Base-by-base conservation (phyloP, 108 stramenopile species). In the Stephanodiscus minutulus region DNA sequence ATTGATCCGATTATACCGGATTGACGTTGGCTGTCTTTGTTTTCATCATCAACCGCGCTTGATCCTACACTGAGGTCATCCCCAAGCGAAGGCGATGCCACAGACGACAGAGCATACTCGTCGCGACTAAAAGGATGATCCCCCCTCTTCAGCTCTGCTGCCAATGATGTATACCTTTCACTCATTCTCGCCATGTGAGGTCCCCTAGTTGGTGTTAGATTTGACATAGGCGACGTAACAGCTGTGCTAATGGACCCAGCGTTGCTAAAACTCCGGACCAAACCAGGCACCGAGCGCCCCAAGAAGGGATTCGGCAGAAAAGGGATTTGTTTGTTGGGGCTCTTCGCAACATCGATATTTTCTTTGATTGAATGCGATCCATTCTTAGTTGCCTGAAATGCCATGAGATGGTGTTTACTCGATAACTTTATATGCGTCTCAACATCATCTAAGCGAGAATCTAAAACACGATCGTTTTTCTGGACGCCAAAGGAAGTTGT, bases 1-100 rank as follows among this genome's bases (percentile, higher is more conserved):
- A 93, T 65, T n/a, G 92, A 86, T n/a, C 85, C 82, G 69, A 88
- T 88, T 35, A 90, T 57, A 13, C 82, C 66, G 10, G 70, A 64
- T 48, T 84, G 41, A 17, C 65, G 70, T 56, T 64, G 61, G 3
- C 59, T 25, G 17, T 55, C 35, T 39, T 62, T 58, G 53, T 50
- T 49, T 39, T 74, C 58, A 13, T 64, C 48, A 28, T 53, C 73
- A 70, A 50, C 62, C 20, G 49, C 50, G 58, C 83, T 84, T 44
- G 83, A 84, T 48, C 70, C 81, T 20, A 79, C 81, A 49, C 83
- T 84, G 1, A 77, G 46, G 37, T 84, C 81, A 36, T 84, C 83
- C 8, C 68, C 70, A 52, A 83, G 73, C 57, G 80, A 70, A 50
- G 79, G 66, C 12, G 67, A 73, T 24, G 68, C 61, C 1, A 47